Evolutionary conservation across 306 rosid species (phyloP).

Genomic region (Astragalus membranaceus): DNA sequence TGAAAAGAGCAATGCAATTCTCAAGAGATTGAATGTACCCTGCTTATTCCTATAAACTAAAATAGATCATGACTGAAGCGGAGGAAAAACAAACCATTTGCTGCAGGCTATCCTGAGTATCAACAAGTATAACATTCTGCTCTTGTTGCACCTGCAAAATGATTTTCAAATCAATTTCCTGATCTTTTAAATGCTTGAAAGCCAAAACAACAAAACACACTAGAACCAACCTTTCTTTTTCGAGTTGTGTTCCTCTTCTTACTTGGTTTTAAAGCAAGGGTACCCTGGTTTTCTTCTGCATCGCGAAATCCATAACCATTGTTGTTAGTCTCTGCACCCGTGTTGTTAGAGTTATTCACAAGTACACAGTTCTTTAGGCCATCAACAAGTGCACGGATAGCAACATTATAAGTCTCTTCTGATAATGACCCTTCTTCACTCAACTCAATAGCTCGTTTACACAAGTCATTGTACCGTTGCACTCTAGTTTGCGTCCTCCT

Average conservation of each 20-base stretch:
- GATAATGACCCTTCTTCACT: constrained; percentile 91
- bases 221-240: constrained; percentile 74
- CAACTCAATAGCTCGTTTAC: constrained; percentile 71
- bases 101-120: constrained; percentile 62
- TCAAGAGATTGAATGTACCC: constrained; percentile 2
- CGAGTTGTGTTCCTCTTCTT: constrained; percentile 62
- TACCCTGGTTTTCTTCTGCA: constrained; percentile 59
- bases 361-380: constrained; percentile 76
- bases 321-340: constrained; percentile 45
- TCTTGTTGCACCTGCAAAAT: constrained; percentile 55
- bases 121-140: constrained; percentile 54
- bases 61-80: constrained; percentile 14
- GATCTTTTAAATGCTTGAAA: constrained; percentile 8
- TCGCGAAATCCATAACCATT: constrained; percentile 46
- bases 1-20: not conserved
- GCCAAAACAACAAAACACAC: not conserved
- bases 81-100: constrained; percentile 57
- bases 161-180: constrained; percentile 14
- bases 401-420: constrained; percentile 66
- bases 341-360: constrained; percentile 59
- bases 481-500: constrained; percentile 52
- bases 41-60: constrained; percentile 4
- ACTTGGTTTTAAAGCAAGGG: constrained; percentile 41
- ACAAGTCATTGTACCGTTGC: constrained; percentile 74
- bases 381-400: constrained; percentile 59